Conservation (phyloP, 495 filamentous ascomycete species). For the Physcia stellaris region DNA sequence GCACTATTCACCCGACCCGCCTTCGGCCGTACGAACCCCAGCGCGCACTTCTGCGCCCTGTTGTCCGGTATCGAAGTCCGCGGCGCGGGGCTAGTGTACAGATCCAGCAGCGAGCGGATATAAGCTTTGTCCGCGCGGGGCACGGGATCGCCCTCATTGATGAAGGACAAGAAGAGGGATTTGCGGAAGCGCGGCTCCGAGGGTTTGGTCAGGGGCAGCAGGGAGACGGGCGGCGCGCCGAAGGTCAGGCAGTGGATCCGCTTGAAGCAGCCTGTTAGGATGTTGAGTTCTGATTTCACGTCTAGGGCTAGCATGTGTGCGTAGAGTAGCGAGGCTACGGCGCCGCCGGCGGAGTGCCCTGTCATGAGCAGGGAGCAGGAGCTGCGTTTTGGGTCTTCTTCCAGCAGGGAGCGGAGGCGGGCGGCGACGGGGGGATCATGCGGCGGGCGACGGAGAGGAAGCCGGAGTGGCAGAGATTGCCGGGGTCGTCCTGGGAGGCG, state of each 20-base stretch:
- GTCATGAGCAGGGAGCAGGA: conserved; percentile 64
- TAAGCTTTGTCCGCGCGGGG: conserved; percentile 62
- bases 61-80: not conserved
- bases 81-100: conserved; percentile 53
- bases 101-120: conserved; percentile 51
- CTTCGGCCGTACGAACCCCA: not conserved
- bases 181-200: conserved; percentile 32
- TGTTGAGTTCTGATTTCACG: conserved; percentile 50
- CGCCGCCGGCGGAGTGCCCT: conserved; percentile 73
- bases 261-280: conserved; percentile 53
- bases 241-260: conserved; percentile 73
- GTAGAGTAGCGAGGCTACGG: conserved; percentile 64
- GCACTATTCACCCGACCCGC: conserved; percentile 1
- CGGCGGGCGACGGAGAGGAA: conserved; percentile 61
- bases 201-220: conserved; percentile 52
- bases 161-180: conserved; percentile 58
- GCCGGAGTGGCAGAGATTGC: conserved; percentile 64
- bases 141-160: conserved; percentile 79
- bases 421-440: conserved; percentile 63
- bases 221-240: conserved; percentile 61
- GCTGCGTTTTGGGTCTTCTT: conserved; percentile 53
- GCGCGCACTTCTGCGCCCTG: not conserved
- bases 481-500: conserved; percentile 45
- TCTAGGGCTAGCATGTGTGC: conserved; percentile 55
- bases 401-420: conserved; percentile 49